A percentile compares a stretch with the other conserved stretches of the same genome.
These are phyloP conservation scores for Clonostachys byssicola DNA, from an alignment of 2,329 filamentous ascomycete genomes.

Conservation along the genomic window DNA sequence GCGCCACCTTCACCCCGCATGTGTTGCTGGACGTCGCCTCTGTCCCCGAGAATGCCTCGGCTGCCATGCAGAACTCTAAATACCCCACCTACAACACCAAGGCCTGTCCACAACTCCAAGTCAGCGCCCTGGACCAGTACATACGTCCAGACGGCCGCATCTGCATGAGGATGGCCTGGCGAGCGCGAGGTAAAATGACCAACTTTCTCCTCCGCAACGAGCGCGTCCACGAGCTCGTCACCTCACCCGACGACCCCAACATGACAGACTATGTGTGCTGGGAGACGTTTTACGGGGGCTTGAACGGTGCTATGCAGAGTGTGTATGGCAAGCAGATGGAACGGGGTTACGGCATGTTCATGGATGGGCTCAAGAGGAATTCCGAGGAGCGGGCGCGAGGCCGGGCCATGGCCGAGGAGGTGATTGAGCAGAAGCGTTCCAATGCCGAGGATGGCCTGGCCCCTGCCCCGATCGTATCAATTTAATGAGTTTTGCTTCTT, in stretches of 20 bases:
- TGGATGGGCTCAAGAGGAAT: slow-evolving; percentile 19
- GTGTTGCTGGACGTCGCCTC: slow-evolving; percentile 21
- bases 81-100: slow-evolving; percentile 7
- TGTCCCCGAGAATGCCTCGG: background rate
- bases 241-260: slow-evolving; percentile 12
- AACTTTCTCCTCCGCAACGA: slow-evolving; percentile 27
- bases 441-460: too few relatives aligned
- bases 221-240: slow-evolving; percentile 36
- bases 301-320: slow-evolving; percentile 25
- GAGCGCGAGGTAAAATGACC: slow-evolving; percentile 17
- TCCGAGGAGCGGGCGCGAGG: background rate
- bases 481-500: too few relatives aligned
- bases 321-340: slow-evolving; percentile 22
- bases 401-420: too few relatives aligned
- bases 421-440: too few relatives aligned
- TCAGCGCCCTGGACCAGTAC: slow-evolving; percentile 24
- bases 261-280: slow-evolving; percentile 33
- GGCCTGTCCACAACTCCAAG: slow-evolving; percentile 13
- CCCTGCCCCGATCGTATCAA: too few relatives aligned
- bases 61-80: background rate
- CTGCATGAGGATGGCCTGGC: slow-evolving; percentile 35
- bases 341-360: slow-evolving; percentile 29
- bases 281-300: slow-evolving; percentile 38
- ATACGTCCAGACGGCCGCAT: slow-evolving; percentile 9
- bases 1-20: slow-evolving; percentile 19